Evolutionary conservation across 169 alveolate genomes (phyloP), one percentile per base, ranked within the genome.

Genomic region (Cryptosporidium ryanae): DNA sequence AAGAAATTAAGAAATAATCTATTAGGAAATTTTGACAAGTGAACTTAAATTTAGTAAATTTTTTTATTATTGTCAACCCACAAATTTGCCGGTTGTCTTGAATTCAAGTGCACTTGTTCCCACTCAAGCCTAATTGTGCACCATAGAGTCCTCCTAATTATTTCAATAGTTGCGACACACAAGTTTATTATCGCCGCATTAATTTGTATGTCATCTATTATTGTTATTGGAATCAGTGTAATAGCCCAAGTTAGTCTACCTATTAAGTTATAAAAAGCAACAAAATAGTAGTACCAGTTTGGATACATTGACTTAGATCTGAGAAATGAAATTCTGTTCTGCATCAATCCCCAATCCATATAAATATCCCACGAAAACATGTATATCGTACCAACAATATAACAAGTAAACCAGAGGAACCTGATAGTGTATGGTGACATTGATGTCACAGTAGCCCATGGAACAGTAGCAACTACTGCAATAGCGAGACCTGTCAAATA

Each of bases 341-440:
- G 68, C 65, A 84, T 38, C 23, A 95, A 91, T 17, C 96, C 96
- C 97, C 97, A 95, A 66, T 95, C 97, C 82, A 94, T 89, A 81
- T 91, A 92, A 54, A 87, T 82, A 52, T 95, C 97, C 97, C 97
- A 95, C 61, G 87, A 70, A 25, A 94, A 90, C 95, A 91, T 94
- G 84, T 90, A 94, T 21, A 93, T 65, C 0, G 97, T 92, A 5
- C 96, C 96, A 48, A 90, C 54, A 50, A 92, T 84, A 91, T 95
- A 95, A 17, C 92, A 91, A 43, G 93, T 50, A 43, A 94, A 90
- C 84, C 94, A 84, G 48, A 93, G 46, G 5, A 91, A 44, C 43
- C 90, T 63, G 65, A 93, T 71, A 32, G 90, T 90, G 43, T 64
- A 82, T 57, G 92, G 82, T 29, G 90, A 76, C 71, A 76, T 76